Evolutionary conservation across 208 protist species (phyloP), one percentile per base, ranked within the genome.

Genomic region (Porcisia hertigi): DNA sequence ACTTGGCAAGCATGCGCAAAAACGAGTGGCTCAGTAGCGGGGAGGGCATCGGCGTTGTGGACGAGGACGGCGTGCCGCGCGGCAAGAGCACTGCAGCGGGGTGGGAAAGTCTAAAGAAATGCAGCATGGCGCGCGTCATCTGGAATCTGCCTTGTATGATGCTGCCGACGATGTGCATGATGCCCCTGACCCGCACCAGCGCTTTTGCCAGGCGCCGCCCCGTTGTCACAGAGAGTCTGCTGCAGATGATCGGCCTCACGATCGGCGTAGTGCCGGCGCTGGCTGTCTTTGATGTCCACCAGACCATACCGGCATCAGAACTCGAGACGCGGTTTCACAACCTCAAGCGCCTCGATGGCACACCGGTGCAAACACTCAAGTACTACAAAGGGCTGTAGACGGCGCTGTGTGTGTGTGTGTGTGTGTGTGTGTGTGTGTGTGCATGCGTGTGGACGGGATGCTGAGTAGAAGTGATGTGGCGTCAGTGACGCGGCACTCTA

Each of bases 1-100:
- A 98, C 81, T 81, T 98, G 30, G 83, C 93, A 47, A 83, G 96
- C 70, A 96, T 96, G 92, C 92, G 92, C 63, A 89, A 97, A 90
- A 95, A 93, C 83, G 92, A 92, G 81, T 96, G 92, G 85, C 93
- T 95, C 76, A 63, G 87, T 41, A 86, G 89, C 58, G 89, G 86
- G 58, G 69, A 80, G 36, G 92, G 96, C 20, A 88, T 98, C 71
- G 79, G 84, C 53, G 86, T 98, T 6, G 89, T 87, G 54, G 94
- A 98, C 75, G 91, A 97, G 79, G 89, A 98, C 67, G 92, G 92
- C 60, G 75, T 73, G 23, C 74, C 88, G 47, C 81, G 92, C 41
- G 96, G 96, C 45, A 85, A 84, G 47, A 96, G 90, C 78, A 69
- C 76, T 36, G 86, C 75, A 12, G 96, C 96, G 1, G 96, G 96